A percentile compares a stretch with the other conserved stretches of the same genome.
These are phyloP conservation scores for Lasiosphaeria hispida DNA, from an alignment of 495 filamentous ascomycete species.

Conservation along the genomic window DNA sequence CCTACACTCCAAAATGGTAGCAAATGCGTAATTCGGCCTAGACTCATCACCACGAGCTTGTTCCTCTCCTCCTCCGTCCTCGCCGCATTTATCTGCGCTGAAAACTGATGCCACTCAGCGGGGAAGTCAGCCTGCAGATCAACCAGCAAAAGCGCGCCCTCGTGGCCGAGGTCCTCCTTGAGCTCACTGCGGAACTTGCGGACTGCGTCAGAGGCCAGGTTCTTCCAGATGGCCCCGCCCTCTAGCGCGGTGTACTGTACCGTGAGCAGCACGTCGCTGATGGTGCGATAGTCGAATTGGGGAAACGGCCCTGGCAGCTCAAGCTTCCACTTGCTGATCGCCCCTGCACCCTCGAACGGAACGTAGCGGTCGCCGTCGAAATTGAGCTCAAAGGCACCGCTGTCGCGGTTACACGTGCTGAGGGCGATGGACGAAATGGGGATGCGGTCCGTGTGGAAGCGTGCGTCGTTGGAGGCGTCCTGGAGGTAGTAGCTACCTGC, in stretches of 20 bases:
- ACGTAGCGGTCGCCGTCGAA: conserved; percentile 31
- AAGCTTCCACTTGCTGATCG: conserved; percentile 29
- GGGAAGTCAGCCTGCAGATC: no score
- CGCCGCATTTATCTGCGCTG: no score
- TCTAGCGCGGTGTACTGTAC: conserved; percentile 32
- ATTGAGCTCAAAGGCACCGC: conserved; percentile 30
- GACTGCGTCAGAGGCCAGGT: no score
- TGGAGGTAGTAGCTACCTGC: background rate
- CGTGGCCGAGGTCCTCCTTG: no score
- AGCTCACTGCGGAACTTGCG: no score
- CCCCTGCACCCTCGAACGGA: conserved; percentile 44
- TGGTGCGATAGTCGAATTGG: conserved; percentile 34
- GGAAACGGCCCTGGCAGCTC: conserved; percentile 22
- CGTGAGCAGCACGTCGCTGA: conserved; percentile 35
- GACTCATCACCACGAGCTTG: no score
- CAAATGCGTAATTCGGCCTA: no score
- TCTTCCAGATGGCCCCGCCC: background rate
- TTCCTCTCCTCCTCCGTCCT: no score
- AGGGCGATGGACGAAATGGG: conserved; percentile 32
- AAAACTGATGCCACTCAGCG: no score
- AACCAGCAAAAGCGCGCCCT: no score
- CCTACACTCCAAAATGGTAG: no score
- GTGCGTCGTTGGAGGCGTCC: background rate
- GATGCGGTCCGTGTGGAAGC: conserved; percentile 21
- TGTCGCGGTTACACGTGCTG: conserved; percentile 24